Evolutionary conservation across 805 yeast species (phyloP), one percentile per base, ranked within the genome.

Genomic region (Pichia nanzhaoensis): DNA sequence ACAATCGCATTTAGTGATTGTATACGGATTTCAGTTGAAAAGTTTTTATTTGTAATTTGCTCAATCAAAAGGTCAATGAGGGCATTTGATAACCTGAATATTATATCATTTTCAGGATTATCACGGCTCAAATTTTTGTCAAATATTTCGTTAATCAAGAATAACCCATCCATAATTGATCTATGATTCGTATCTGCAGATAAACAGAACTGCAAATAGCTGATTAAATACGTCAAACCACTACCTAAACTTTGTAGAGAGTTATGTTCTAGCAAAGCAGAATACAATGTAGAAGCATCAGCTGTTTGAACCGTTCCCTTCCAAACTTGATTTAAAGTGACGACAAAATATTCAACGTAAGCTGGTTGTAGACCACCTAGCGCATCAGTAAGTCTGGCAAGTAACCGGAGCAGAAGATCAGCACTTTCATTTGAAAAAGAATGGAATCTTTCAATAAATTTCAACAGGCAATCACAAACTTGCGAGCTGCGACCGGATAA

Each of bases 231-330:
- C 2, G 34, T n/a, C 13, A 63, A 49, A 32, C 63, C 38, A 9
- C 53, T 30, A 1, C 65, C 70, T 43, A 70, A 59, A 34, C 49
- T 56, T 20, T 55, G 43, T 30, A 70, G 42, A 4, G 61, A 51
- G 46, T 66, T 68, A 10, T 58, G 56, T 5, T 49, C 41, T n/a
- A 70, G 46, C 1, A 69, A 46, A 1, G 64, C 53, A 2, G 66
- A 56, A 44, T 69, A 70, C 41, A 71, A 66, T 43, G 55, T 67
- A 39, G 67, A 47, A 20, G 64, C 48, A 17, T 66, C 71, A 24
- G 64, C 49, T 13, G 60, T 63, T 17, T 59, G 53, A 5, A 40
- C 16, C 14, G 52, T 34, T 14, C 46, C 37, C 13, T 59, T 56
- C 31, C 59, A 51, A 27, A 57, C 14, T 12, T 43, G 43, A 19